These are phyloP conservation scores for Exophiala mesophila DNA, from an alignment of 2,329 filamentous ascomycete species.

Conservation along the genomic window DNA sequence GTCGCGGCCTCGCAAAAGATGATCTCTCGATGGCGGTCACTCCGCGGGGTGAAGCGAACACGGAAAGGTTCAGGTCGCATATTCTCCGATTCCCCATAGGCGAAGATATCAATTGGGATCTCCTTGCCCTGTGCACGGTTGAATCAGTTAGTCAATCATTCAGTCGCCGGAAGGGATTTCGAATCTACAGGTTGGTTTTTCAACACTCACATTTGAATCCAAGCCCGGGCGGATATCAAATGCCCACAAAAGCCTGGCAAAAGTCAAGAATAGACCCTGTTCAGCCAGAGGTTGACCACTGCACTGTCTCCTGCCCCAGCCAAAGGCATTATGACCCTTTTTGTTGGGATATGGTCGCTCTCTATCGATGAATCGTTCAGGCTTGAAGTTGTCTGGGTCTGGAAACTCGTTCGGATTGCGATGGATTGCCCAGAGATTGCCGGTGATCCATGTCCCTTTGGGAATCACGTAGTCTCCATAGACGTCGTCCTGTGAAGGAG, in stretches of 20 bases:
- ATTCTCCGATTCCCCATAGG: conserved; percentile 8
- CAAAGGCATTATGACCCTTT: conserved; percentile 52
- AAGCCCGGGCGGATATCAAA: conserved; percentile 47
- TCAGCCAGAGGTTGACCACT: conserved; percentile 54
- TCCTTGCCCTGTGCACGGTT: conserved; percentile 3
- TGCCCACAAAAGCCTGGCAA: conserved; percentile 54
- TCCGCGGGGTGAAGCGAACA: conserved; percentile 11
- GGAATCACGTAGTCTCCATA: conserved; percentile 49
- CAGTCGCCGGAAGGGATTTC: too few relatives aligned
- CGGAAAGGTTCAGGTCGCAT: conserved; percentile 10
- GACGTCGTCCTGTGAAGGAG: conserved; percentile 42
- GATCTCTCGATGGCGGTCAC: conserved; percentile 11
- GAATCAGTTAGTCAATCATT: neutral
- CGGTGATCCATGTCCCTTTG: conserved; percentile 36
- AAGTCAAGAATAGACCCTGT: conserved; percentile 56
- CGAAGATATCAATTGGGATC: conserved; percentile 12
- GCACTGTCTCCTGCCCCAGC: conserved; percentile 53
- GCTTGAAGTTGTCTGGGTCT: conserved; percentile 37
- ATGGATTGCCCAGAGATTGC: conserved; percentile 25
- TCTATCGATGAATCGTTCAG: conserved; percentile 38
- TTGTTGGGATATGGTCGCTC: conserved; percentile 46
- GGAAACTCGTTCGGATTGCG: conserved; percentile 37
- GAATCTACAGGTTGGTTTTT: neutral
- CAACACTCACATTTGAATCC: conserved; percentile 27
- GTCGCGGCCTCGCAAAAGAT: conserved; percentile 10